Conservation (phyloP, 2,329 filamentous ascomycete species). For the Cladosporium sp. region DNA sequence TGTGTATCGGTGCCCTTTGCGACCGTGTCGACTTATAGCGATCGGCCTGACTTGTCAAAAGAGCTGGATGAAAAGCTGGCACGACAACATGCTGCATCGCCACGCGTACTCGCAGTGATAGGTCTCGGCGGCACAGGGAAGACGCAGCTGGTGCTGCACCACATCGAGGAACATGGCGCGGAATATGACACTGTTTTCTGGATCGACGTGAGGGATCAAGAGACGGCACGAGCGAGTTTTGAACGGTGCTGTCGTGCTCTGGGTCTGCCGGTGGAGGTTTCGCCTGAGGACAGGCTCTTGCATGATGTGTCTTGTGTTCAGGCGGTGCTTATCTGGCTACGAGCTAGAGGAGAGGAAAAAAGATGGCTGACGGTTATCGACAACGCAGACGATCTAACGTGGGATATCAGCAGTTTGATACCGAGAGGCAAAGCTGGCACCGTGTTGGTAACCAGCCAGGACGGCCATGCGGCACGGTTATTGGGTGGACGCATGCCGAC, state of each 20-base stretch:
- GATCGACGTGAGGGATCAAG: neutral
- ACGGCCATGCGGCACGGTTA: neutral
- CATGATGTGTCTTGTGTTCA: neutral
- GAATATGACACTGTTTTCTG: neutral
- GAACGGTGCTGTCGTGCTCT: neutral
- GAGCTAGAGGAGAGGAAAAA: neutral
- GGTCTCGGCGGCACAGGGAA: neutral
- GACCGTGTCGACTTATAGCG: neutral
- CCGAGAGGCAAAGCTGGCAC: neutral
- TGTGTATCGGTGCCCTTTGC: neutral
- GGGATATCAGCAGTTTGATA: neutral
- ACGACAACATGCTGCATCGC: too few species aligned
- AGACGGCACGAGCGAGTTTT: neutral
- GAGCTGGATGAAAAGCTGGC: neutral
- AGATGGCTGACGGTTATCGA: neutral
- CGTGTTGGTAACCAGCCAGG: conserved; percentile 5
- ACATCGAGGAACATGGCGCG: neutral
- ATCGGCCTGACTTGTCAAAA: neutral
- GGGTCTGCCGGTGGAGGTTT: neutral
- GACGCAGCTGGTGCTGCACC: neutral
- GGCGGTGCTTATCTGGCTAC: neutral
- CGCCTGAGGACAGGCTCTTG: neutral
- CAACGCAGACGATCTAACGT: neutral
- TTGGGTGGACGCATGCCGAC: neutral
- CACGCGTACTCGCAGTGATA: neutral